Percentiles rank a stretch among this genome's conserved stretches.
These are phyloP conservation scores for Saksenaea vasiformis DNA, from an alignment of 371 early-diverging fungal genomes.

Conservation along the genomic window DNA sequence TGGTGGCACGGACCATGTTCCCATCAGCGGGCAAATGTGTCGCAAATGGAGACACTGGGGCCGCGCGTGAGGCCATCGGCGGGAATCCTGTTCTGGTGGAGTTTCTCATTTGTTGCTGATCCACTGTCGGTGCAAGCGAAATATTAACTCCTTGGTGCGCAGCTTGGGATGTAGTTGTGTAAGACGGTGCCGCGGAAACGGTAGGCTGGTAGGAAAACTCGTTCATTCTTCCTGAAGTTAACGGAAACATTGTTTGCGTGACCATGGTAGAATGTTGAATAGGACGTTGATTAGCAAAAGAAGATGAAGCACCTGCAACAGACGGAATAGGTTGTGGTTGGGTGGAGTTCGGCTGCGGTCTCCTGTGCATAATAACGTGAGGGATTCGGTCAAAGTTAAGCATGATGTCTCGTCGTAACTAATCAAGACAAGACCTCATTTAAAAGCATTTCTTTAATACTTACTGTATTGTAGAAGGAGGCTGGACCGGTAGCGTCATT, in stretches of 20 bases:
- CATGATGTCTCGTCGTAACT: not conserved
- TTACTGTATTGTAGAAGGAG: not conserved
- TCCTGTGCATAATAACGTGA: not conserved
- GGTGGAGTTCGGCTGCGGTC: not conserved
- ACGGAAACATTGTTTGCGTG: not conserved
- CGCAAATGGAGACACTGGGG: not conserved
- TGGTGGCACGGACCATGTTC: conserved; percentile 4
- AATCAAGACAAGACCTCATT: not conserved
- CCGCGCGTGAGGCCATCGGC: too few relatives aligned
- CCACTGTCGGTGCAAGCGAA: not conserved
- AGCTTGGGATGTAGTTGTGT: not conserved
- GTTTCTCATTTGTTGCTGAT: not conserved
- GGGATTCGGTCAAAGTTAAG: not conserved
- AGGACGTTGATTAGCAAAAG: not conserved
- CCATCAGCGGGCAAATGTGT: not conserved
- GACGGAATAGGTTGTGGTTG: not conserved
- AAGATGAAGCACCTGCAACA: not conserved
- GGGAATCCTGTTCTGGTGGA: not conserved
- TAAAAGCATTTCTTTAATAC: not conserved
- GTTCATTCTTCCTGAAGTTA: not conserved
- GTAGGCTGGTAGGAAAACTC: not conserved
- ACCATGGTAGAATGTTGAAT: not conserved
- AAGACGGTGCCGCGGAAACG: not conserved
- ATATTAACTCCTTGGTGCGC: not conserved
- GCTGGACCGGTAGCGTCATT: not conserved